Conservation (phyloP, 2,329 filamentous ascomycete genomes). For the Podosphaera fusca region DNA sequence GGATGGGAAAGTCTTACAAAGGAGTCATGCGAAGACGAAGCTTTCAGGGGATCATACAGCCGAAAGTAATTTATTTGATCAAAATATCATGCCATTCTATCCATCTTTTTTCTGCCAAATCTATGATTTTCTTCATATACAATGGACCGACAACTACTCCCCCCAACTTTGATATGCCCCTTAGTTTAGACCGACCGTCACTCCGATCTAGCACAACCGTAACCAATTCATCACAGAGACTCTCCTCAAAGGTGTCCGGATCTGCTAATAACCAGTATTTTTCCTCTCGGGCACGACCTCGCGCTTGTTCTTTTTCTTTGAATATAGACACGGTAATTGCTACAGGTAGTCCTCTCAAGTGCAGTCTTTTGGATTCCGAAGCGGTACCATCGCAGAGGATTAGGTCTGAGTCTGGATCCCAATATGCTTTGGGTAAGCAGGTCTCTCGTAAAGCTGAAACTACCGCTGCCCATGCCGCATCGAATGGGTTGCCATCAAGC, state of each 20-base stretch:
- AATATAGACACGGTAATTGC: conserved; percentile 63
- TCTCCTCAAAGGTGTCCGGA: conserved; percentile 77
- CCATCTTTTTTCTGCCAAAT: conserved; percentile 40
- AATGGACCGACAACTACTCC: conserved; percentile 45
- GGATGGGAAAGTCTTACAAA: too few species aligned
- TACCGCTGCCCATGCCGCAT: conserved; percentile 70
- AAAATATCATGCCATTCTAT: conserved; percentile 18
- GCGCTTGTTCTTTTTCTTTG: conserved; percentile 25
- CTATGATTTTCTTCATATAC: conserved; percentile 34
- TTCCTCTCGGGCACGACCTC: conserved; percentile 22
- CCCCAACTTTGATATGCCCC: conserved; percentile 64
- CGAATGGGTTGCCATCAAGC: conserved; percentile 76
- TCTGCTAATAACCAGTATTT: conserved; percentile 63
- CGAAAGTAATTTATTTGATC: too few species aligned
- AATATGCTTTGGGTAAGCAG: conserved; percentile 53
- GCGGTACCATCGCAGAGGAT: conserved; percentile 49
- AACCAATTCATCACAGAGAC: conserved; percentile 59
- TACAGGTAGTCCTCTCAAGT: conserved; percentile 44
- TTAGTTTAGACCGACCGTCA: conserved; percentile 26
- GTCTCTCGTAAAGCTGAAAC: conserved; percentile 63
- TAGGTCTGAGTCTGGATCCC: conserved; percentile 60
- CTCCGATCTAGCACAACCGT: conserved; percentile 52
- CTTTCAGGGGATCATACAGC: too few species aligned
- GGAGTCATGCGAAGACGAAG: too few species aligned
- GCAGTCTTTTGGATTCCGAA: conserved; percentile 29